A percentile compares a stretch with the other conserved stretches of the same genome.
Evolutionary conservation across 2,329 filamentous ascomycete species (phyloP).

Genomic region (Fusarium hainanense): DNA sequence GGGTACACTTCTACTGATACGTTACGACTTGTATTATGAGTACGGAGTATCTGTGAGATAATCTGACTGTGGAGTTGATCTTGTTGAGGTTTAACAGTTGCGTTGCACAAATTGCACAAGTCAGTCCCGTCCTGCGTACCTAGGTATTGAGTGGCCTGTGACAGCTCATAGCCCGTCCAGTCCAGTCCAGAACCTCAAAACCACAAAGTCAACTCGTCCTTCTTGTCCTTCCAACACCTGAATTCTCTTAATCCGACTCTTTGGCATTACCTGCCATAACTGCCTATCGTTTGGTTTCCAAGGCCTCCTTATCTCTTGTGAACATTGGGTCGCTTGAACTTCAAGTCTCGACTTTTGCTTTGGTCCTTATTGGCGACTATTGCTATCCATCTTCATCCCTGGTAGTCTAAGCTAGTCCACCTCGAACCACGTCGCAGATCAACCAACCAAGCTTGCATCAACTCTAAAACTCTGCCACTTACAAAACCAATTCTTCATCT

Average conservation of each 20-base stretch:
- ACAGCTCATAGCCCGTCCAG: constrained; percentile 19
- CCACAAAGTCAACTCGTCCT: constrained; percentile 12
- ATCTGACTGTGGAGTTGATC: constrained; percentile 21
- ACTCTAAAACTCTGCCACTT: constrained; percentile 27
- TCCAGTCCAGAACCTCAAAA: constrained; percentile 18
- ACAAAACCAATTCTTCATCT: constrained; percentile 9
- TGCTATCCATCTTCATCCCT: background rate
- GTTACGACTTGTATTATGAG: background rate
- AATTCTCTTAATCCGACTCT: background rate
- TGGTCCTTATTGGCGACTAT: constrained; percentile 3
- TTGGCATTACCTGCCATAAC: background rate
- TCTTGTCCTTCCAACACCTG: constrained; percentile 20
- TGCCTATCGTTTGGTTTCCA: background rate
- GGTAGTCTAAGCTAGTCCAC: background rate
- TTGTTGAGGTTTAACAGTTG: constrained; percentile 11
- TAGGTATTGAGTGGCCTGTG: constrained; percentile 24
- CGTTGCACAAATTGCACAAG: constrained; percentile 16
- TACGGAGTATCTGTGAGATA: background rate
- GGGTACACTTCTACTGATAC: constrained; percentile 30
- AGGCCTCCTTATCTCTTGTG: background rate
- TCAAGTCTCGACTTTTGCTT: background rate
- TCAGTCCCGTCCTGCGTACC: background rate
- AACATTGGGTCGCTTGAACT: background rate
- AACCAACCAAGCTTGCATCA: constrained; percentile 18
- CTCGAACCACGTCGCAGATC: constrained; percentile 17